These are phyloP conservation scores for Lachancea nothofagi DNA, from an alignment of 805 yeast genomes.

Conservation along the genomic window DNA sequence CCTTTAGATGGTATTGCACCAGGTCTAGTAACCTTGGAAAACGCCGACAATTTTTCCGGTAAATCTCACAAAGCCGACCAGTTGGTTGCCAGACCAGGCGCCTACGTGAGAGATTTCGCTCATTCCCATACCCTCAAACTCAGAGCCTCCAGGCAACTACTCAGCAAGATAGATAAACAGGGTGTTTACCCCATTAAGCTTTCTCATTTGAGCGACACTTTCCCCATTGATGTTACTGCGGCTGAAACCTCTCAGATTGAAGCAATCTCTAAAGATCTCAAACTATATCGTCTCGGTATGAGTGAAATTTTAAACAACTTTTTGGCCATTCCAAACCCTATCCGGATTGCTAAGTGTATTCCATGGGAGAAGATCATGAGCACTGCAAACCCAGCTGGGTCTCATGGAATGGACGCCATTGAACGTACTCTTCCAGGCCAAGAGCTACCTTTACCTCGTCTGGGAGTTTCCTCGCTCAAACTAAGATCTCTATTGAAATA, in stretches of 20 bases:
- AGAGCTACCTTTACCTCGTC: constrained; percentile 69
- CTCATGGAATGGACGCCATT: constrained; percentile 58
- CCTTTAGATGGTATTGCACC: constrained; percentile 49
- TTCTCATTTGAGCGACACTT: constrained; percentile 56
- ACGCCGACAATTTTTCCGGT: constrained; percentile 59
- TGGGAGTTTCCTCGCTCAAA: constrained; percentile 65
- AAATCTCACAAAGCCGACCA: constrained; percentile 48
- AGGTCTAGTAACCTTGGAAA: constrained; percentile 65
- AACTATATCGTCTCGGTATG: constrained; percentile 65
- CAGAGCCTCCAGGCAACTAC: constrained; percentile 63
- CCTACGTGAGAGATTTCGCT: constrained; percentile 84
- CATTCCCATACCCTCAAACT: constrained; percentile 70
- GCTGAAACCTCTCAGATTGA: constrained; percentile 18
- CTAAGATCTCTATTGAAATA: constrained; percentile 55
- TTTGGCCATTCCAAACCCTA: constrained; percentile 67
- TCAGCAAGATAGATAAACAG: constrained; percentile 63
- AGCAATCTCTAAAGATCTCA: constrained; percentile 48
- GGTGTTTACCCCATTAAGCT: constrained; percentile 93
- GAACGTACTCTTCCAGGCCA: constrained; percentile 61
- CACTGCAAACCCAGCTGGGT: constrained; percentile 61
- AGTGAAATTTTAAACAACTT: constrained; percentile 76
- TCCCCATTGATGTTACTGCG: constrained; percentile 48
- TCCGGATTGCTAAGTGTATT: constrained; percentile 64
- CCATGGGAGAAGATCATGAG: constrained; percentile 64
- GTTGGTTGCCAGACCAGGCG: constrained; percentile 58